Conservation (phyloP, 345 rosid species). For the Citrus maxima region DNA sequence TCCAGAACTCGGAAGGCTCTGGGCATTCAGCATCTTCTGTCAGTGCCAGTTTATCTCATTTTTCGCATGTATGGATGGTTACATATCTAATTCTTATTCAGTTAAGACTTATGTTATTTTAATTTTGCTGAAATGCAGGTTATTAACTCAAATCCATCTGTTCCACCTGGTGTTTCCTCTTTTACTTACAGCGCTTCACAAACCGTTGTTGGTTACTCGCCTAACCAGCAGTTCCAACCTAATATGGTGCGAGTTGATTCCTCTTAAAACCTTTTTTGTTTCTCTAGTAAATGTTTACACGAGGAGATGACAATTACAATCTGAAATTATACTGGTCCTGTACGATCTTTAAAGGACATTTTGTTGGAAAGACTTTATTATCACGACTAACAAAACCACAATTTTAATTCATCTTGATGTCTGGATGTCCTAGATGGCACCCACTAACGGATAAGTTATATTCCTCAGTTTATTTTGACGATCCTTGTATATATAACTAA, state of each 20-base stretch:
- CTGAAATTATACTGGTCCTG: not conserved
- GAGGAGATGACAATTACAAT: not conserved
- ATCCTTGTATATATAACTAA: not conserved
- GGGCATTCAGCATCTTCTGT: slow-evolving; percentile 10
- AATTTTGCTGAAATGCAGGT: slow-evolving; percentile 15
- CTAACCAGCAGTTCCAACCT: slow-evolving; percentile 18
- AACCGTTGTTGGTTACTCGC: slow-evolving; percentile 11
- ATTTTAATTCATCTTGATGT: not conserved
- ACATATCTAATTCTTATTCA: not conserved
- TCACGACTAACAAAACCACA: not conserved
- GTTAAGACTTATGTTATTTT: not conserved
- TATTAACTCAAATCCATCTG: slow-evolving; percentile 14
- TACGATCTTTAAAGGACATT: not conserved
- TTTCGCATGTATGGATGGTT: not conserved
- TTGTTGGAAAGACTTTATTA: not conserved
- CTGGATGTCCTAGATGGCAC: not conserved
- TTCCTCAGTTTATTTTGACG: not conserved
- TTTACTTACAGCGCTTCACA: slow-evolving; percentile 23
- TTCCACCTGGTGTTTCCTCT: slow-evolving; percentile 7
- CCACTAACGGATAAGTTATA: not conserved
- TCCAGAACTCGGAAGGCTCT: slow-evolving; percentile 7
- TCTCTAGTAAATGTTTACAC: not conserved
- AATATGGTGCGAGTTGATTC: slow-evolving; percentile 23
- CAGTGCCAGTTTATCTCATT: slow-evolving; percentile 3
- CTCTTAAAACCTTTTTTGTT: not conserved